Percentiles rank a stretch among this genome's conserved stretches.
Conservation (phyloP, 2,329 filamentous ascomycete species). For the Aspergillus hiratsukae region DNA sequence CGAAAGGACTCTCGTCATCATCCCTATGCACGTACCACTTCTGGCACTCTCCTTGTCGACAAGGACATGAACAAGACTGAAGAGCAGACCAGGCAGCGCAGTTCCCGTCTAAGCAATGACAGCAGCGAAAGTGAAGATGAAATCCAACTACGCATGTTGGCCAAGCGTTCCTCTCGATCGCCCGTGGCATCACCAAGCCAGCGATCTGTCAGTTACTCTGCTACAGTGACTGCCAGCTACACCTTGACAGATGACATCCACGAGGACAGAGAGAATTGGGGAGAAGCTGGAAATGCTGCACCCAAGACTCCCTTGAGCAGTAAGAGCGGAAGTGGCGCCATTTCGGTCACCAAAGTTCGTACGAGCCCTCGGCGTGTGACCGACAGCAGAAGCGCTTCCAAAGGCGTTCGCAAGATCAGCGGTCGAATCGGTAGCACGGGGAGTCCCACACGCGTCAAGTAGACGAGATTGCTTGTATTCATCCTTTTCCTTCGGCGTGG, state of each 20-base stretch:
- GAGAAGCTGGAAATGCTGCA: slow-evolving; percentile 26
- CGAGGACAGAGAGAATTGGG: slow-evolving; percentile 67
- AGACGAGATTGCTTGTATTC: neutral
- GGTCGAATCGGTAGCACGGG: slow-evolving; percentile 43
- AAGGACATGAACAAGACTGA: slow-evolving; percentile 23
- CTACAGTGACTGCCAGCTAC: slow-evolving; percentile 66
- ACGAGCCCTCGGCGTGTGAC: slow-evolving; percentile 46
- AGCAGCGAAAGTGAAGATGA: slow-evolving; percentile 74
- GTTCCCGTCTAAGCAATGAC: slow-evolving; percentile 56
- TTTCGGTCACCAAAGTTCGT: slow-evolving; percentile 61
- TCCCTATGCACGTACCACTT: slow-evolving; percentile 61
- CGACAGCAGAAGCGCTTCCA: slow-evolving; percentile 35
- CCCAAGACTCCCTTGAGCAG: slow-evolving; percentile 53
- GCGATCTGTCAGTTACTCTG: slow-evolving; percentile 70
- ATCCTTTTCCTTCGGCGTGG: neutral
- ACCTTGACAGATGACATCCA: slow-evolving; percentile 57
- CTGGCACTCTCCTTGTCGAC: slow-evolving; percentile 38
- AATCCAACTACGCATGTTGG: slow-evolving; percentile 69
- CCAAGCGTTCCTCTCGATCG: slow-evolving; percentile 62
- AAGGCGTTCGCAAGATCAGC: slow-evolving; percentile 44
- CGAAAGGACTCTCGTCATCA: slow-evolving; percentile 70
- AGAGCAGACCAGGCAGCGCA: slow-evolving; percentile 44
- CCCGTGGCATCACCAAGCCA: slow-evolving; percentile 58
- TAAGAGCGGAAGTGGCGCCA: slow-evolving; percentile 50
- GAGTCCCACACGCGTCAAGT: slow-evolving; percentile 31